phyloP scores from a whole-genome alignment of 148 eudicot species.

The Camellia lanceoleosa region DNA sequence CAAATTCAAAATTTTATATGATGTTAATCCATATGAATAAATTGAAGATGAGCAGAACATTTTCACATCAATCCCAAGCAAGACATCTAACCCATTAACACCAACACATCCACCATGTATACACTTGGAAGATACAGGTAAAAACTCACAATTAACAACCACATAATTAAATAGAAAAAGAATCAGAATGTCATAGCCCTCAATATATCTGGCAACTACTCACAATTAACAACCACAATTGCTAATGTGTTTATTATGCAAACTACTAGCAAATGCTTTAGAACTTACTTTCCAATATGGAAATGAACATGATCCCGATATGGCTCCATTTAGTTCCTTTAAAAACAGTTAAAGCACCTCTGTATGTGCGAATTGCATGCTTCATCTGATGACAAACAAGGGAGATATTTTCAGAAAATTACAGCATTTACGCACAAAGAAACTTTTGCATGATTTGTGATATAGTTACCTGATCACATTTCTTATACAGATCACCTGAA shows the following conservation, averaged over 20 bases:
- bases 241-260: slow-evolving; percentile 7
- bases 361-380: slow-evolving; percentile 93
- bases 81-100: too few relatives aligned
- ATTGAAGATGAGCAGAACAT: too few relatives aligned
- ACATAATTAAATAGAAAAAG: too few relatives aligned
- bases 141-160: too few relatives aligned
- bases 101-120: too few relatives aligned
- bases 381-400: slow-evolving; percentile 56
- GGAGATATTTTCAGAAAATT: slow-evolving; percentile 17
- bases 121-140: too few relatives aligned
- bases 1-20: too few relatives aligned
- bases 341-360: slow-evolving; percentile 83
- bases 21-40: too few relatives aligned
- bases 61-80: too few relatives aligned
- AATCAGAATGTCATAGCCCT: too few relatives aligned
- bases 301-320: slow-evolving; percentile 91
- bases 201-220: too few relatives aligned
- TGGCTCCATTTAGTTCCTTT: slow-evolving; percentile 80
- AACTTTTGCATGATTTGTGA: neutral
- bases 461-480: slow-evolving; percentile 83
- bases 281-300: slow-evolving; percentile 85
- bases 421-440: slow-evolving; percentile 8
- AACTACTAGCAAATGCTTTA: slow-evolving; percentile 11
- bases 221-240: too few relatives aligned
- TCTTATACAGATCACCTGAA: slow-evolving; percentile 82